Conservation (phyloP, 148 eudicot species). For the Euryodendron excelsum region DNA sequence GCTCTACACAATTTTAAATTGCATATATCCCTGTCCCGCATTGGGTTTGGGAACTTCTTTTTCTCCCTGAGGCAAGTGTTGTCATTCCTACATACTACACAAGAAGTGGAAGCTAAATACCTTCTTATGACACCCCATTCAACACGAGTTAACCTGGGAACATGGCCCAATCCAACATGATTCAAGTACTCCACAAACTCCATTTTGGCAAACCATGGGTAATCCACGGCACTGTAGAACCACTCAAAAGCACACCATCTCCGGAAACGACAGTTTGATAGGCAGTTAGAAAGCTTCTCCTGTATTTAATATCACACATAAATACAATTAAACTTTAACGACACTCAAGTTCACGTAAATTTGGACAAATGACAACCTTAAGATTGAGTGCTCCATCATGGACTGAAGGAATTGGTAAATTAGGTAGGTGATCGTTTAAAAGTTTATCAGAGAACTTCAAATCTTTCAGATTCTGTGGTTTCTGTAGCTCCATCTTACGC, state of each 20-base stretch:
- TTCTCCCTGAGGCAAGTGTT: neutral
- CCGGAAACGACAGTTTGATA: constrained; percentile 51
- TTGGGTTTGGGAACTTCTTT: neutral
- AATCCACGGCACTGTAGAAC: constrained; percentile 98
- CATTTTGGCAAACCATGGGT: constrained; percentile 98
- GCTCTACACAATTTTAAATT: neutral
- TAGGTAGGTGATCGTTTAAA: constrained; percentile 35
- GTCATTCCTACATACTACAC: constrained; percentile 3
- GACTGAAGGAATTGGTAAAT: constrained; percentile 28
- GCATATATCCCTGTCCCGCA: neutral
- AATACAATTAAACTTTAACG: neutral
- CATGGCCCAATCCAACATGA: constrained; percentile 96
- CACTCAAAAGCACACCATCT: constrained; percentile 95
- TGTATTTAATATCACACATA: constrained; percentile 25
- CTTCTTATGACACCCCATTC: constrained; percentile 99
- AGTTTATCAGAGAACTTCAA: constrained; percentile 34
- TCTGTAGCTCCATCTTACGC: constrained; percentile 58
- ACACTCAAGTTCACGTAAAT: constrained; percentile 1
- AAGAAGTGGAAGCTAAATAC: constrained; percentile 34
- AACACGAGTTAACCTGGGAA: constrained; percentile 96
- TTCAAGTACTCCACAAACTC: constrained; percentile 93
- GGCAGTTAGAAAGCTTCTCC: constrained; percentile 66
- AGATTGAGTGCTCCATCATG: constrained; percentile 33
- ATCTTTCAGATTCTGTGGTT: constrained; percentile 43
- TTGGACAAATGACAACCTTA: constrained; percentile 37